A percentile compares a stretch with the other conserved stretches of the same genome.
These are phyloP conservation scores for Boehmeria nivea DNA, from an alignment of 306 rosid genomes.

Conservation along the genomic window DNA sequence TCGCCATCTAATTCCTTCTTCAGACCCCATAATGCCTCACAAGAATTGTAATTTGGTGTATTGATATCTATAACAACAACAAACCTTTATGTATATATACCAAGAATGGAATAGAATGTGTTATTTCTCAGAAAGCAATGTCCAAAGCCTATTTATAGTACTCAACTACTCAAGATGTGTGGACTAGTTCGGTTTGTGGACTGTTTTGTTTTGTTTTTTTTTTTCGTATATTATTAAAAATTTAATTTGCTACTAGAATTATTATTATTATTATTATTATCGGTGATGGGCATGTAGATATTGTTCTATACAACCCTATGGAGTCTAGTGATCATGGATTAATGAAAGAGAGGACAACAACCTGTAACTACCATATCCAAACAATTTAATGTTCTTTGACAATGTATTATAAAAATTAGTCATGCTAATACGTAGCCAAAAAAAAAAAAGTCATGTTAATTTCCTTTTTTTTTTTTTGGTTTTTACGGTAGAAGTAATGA, in stretches of 20 bases:
- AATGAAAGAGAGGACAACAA: not conserved
- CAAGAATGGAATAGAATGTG: not conserved
- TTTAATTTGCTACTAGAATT: not conserved
- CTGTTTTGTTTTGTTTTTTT: not conserved
- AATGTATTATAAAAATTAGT: not conserved
- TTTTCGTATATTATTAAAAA: not conserved
- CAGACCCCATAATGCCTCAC: not conserved
- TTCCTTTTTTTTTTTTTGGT: too few relatives aligned
- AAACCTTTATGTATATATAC: too few relatives aligned
- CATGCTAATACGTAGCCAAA: too few relatives aligned
- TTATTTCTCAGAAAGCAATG: not conserved
- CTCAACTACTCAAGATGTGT: not conserved
- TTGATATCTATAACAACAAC: too few relatives aligned
- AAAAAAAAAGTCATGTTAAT: too few relatives aligned
- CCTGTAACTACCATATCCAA: not conserved
- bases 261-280: too few relatives aligned
- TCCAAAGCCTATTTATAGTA: not conserved
- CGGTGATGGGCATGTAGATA: not conserved
- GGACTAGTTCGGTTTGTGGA: not conserved
- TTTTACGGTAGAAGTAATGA: too few relatives aligned
- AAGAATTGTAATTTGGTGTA: not conserved
- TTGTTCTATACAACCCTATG: not conserved
- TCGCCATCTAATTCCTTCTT: slow-evolving; percentile 21
- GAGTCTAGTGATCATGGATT: not conserved
- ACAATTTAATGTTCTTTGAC: not conserved